These are phyloP conservation scores for Ophiostoma populinum DNA, from an alignment of 2,329 filamentous ascomycete genomes.

Conservation along the genomic window DNA sequence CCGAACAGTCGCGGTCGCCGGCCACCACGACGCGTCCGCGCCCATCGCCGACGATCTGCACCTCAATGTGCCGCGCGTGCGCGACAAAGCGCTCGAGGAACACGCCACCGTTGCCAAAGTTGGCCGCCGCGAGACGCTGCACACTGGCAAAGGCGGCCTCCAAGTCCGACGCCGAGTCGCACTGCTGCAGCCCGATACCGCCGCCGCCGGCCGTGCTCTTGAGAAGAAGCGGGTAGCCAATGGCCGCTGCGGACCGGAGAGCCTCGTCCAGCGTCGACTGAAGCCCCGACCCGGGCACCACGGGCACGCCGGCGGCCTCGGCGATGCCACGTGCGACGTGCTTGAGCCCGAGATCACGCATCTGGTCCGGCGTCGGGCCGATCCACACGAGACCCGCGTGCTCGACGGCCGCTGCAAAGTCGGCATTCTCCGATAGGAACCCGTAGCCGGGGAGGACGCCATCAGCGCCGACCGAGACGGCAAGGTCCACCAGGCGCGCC, in stretches of 20 bases:
- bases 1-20: slow-evolving; percentile 49
- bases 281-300: slow-evolving; percentile 20
- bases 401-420: slow-evolving; percentile 2
- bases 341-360: slow-evolving; percentile 6
- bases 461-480: background rate
- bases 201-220: slow-evolving; percentile 48
- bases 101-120: slow-evolving; percentile 44
- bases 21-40: slow-evolving; percentile 38
- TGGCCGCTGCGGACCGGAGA: slow-evolving; percentile 22
- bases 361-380: slow-evolving; percentile 1
- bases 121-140: slow-evolving; percentile 33
- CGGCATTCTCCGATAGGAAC: slow-evolving; percentile 6
- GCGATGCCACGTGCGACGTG: slow-evolving; percentile 6
- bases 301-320: slow-evolving; percentile 24
- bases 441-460: slow-evolving; percentile 9
- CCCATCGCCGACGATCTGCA: slow-evolving; percentile 50
- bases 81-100: slow-evolving; percentile 48
- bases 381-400: slow-evolving; percentile 14
- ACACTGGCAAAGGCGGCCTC: slow-evolving; percentile 19
- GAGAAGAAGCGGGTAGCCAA: slow-evolving; percentile 29
- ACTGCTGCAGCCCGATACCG: slow-evolving; percentile 34
- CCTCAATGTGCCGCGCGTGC: slow-evolving; percentile 46
- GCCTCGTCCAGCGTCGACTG: slow-evolving; percentile 27
- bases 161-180: slow-evolving; percentile 30
- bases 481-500: slow-evolving; percentile 10